phyloP scores from a whole-genome alignment of 495 filamentous ascomycete species.

The Talaromyces nanjingensis region DNA sequence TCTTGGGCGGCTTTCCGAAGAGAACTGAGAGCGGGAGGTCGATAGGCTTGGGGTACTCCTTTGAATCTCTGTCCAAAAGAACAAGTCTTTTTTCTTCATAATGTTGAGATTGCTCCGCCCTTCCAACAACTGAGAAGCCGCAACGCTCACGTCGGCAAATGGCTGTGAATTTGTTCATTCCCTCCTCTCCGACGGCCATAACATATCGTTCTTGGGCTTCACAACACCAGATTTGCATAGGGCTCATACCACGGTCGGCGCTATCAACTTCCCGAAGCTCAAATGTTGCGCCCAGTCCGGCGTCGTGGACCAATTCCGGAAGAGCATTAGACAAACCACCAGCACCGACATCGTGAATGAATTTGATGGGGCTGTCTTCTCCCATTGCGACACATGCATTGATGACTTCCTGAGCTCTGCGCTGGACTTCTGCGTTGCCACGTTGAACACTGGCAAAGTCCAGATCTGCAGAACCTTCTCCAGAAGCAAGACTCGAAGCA shows the following conservation, averaged over 20 bases:
- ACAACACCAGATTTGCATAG: slow-evolving; percentile 94
- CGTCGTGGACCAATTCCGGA: slow-evolving; percentile 86
- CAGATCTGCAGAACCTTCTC: slow-evolving; percentile 79
- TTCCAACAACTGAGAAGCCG: slow-evolving; percentile 88
- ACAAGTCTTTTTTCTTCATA: slow-evolving; percentile 61
- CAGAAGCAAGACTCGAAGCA: slow-evolving; percentile 82
- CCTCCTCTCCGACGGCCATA: slow-evolving; percentile 67
- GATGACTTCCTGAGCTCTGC: slow-evolving; percentile 93
- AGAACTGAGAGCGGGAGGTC: slow-evolving; percentile 86
- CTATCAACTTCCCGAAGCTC: slow-evolving; percentile 89
- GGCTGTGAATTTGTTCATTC: slow-evolving; percentile 73
- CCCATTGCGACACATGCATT: slow-evolving; percentile 85
- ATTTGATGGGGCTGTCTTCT: slow-evolving; percentile 76
- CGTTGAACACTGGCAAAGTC: slow-evolving; percentile 96
- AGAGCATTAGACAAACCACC: slow-evolving; percentile 92
- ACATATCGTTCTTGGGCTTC: slow-evolving; percentile 97
- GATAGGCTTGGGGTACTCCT: slow-evolving; percentile 70
- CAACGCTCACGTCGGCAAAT: slow-evolving; percentile 87
- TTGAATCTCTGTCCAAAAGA: slow-evolving; percentile 74
- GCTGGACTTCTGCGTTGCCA: slow-evolving; percentile 87
- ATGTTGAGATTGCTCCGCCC: slow-evolving; percentile 55
- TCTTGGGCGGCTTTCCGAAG: slow-evolving; percentile 84
- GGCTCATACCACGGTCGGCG: slow-evolving; percentile 85
- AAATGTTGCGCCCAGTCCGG: slow-evolving; percentile 78
- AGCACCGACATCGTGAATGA: slow-evolving; percentile 96